Evolutionary conservation across 441 rosid genomes (phyloP).

Genomic region (Eruca vesicaria): DNA sequence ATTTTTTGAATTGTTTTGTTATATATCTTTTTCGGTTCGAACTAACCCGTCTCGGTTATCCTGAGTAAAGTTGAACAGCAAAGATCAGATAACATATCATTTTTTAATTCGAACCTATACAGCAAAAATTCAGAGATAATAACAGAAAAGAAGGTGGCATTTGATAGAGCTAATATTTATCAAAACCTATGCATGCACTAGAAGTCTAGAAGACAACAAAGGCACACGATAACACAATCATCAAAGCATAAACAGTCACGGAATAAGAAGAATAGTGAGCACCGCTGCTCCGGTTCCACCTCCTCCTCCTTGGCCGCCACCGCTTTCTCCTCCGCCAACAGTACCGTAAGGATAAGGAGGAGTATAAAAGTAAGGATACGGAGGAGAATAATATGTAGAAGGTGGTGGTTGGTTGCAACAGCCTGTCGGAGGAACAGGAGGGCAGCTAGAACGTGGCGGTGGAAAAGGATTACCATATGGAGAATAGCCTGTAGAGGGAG

Average conservation of each 20-base stretch:
- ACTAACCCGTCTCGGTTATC: neutral
- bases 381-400: constrained; percentile 33
- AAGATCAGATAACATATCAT: neutral
- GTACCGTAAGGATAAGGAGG: constrained; percentile 50
- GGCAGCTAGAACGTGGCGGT: constrained; percentile 28
- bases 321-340: constrained; percentile 18
- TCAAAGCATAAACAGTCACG: constrained; percentile 7
- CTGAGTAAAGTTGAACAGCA: neutral
- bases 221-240: constrained; percentile 9
- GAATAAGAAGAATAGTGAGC: constrained; percentile 1
- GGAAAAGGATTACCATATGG: neutral
- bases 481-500: constrained; percentile 29
- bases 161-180: neutral
- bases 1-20: neutral
- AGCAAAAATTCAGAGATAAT: constrained; percentile 2
- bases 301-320: constrained; percentile 13
- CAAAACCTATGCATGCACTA: constrained; percentile 8
- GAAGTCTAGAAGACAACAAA: constrained; percentile 19
- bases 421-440: constrained; percentile 44
- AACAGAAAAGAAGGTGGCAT: constrained; percentile 14
- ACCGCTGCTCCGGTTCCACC: constrained; percentile 2
- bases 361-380: constrained; percentile 34
- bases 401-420: constrained; percentile 40
- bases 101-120: neutral
- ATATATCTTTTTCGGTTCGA: neutral